Percentiles rank a stretch among this genome's conserved stretches.
phyloP scores from a whole-genome alignment of 805 yeast genomes.

The Yamadazyma scolyti region DNA sequence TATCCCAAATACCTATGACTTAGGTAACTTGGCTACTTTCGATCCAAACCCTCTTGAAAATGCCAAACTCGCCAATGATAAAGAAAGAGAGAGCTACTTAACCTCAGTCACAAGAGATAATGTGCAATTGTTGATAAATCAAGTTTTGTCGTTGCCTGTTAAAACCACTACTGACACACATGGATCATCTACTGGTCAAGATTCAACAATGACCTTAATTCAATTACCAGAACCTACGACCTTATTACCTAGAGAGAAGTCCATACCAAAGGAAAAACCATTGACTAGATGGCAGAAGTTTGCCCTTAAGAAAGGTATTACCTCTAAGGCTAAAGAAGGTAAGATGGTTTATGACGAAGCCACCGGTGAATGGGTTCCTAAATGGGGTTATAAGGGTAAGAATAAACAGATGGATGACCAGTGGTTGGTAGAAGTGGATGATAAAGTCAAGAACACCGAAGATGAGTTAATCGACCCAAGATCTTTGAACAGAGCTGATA shows the following conservation, averaged over 20 bases:
- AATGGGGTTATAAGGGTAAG: slow-evolving; percentile 96
- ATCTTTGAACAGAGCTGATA: slow-evolving; percentile 71
- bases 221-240: slow-evolving; percentile 82
- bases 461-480: slow-evolving; percentile 84
- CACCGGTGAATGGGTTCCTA: slow-evolving; percentile 91
- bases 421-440: slow-evolving; percentile 95
- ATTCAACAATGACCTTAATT: slow-evolving; percentile 76
- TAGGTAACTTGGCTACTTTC: slow-evolving; percentile 87
- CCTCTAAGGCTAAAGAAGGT: slow-evolving; percentile 84
- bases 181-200: slow-evolving; percentile 55
- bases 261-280: slow-evolving; percentile 88
- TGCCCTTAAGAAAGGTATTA: slow-evolving; percentile 93
- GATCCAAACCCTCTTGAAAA: slow-evolving; percentile 84
- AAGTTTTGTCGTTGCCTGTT: slow-evolving; percentile 83
- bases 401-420: slow-evolving; percentile 84
- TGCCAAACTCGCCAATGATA: slow-evolving; percentile 50
- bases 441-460: slow-evolving; percentile 49
- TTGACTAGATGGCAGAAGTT: slow-evolving; percentile 96
- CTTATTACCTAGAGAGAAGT: slow-evolving; percentile 88
- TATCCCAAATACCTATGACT: slow-evolving; percentile 83
- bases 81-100: slow-evolving; percentile 60
- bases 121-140: slow-evolving; percentile 87
- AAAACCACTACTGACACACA: slow-evolving; percentile 78
- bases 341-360: slow-evolving; percentile 89
- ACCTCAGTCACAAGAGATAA: slow-evolving; percentile 78